Conservation (phyloP, 352 stramenopile genomes). For the Globisporangium heterothallicum region DNA sequence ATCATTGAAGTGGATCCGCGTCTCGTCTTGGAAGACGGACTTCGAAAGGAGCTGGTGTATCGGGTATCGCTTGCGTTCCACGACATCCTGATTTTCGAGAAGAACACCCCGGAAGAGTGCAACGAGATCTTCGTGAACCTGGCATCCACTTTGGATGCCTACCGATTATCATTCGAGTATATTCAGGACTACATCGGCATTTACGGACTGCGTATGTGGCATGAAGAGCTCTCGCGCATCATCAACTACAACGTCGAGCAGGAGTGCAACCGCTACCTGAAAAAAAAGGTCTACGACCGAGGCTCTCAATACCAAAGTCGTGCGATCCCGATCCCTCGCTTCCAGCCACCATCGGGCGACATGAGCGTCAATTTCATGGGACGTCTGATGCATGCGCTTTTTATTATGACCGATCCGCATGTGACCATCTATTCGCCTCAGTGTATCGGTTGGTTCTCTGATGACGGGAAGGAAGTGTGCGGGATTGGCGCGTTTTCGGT, state of each 20-base stretch:
- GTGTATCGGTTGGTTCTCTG: constrained; percentile 90
- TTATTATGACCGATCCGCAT: constrained; percentile 91
- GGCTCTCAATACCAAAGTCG: constrained; percentile 89
- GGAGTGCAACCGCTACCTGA: constrained; percentile 93
- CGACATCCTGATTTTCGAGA: constrained; percentile 83
- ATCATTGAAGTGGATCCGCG: constrained; percentile 93
- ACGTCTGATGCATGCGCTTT: constrained; percentile 86
- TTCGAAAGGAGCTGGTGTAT: constrained; percentile 93
- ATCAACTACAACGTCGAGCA: constrained; percentile 96
- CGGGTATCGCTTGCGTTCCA: constrained; percentile 84
- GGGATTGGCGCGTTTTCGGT: constrained; percentile 86
- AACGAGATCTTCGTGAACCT: constrained; percentile 84
- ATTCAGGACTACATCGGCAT: constrained; percentile 96
- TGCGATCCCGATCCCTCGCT: constrained; percentile 90
- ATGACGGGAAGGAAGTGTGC: constrained; percentile 81
- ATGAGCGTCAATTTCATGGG: constrained; percentile 94
- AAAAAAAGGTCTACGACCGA: constrained; percentile 91
- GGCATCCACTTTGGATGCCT: constrained; percentile 84
- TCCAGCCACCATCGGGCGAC: constrained; percentile 75
- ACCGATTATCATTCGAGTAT: constrained; percentile 91
- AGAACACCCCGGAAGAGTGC: constrained; percentile 79
- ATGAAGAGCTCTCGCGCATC: constrained; percentile 92
- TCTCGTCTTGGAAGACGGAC: constrained; percentile 90
- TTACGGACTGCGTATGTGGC: constrained; percentile 93
- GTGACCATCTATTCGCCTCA: constrained; percentile 90